Conservation (phyloP, 768 basidiomycete genomes). For the Hortiboletus flavorubellus region DNA sequence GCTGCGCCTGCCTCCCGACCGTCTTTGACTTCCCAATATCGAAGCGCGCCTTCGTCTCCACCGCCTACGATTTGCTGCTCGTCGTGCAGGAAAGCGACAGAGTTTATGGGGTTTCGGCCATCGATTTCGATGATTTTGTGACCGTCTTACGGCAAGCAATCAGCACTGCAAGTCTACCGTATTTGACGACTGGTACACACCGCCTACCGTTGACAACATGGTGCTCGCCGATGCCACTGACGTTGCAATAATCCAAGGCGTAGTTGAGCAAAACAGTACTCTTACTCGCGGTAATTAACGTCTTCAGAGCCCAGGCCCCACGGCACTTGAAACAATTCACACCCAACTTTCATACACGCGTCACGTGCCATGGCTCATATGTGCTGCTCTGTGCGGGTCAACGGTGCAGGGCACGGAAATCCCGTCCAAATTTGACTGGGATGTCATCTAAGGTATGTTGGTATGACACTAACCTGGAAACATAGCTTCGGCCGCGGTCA, state of each 20-base stretch:
- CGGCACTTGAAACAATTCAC: too few species aligned
- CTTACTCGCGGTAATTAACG: too few species aligned
- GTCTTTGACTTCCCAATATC: slow-evolving; percentile 4
- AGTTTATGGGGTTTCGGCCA: slow-evolving; percentile 4
- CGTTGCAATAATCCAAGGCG: neutral
- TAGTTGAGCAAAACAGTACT: too few species aligned
- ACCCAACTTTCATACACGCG: too few species aligned
- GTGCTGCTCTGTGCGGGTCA: slow-evolving; percentile 25
- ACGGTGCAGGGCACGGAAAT: slow-evolving; percentile 54
- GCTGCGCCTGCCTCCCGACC: neutral
- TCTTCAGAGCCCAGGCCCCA: too few species aligned
- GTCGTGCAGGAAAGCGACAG: slow-evolving; percentile 7
- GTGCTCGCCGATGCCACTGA: neutral
- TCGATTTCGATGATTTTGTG: slow-evolving; percentile 7
- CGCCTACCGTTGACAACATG: neutral
- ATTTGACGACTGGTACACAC: neutral
- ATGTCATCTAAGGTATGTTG: slow-evolving; percentile 8
- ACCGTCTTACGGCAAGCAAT: neutral
- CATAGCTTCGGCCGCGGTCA: neutral
- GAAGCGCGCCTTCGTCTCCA: slow-evolving; percentile 10
- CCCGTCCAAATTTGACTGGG: slow-evolving; percentile 74
- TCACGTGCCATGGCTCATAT: too few species aligned
- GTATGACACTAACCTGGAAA: slow-evolving; percentile 5
- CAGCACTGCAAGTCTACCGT: neutral
- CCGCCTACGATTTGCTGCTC: neutral